These are phyloP conservation scores for Acanthamoeba castellanii DNA, from an alignment of 208 protist genomes.

Conservation along the genomic window DNA sequence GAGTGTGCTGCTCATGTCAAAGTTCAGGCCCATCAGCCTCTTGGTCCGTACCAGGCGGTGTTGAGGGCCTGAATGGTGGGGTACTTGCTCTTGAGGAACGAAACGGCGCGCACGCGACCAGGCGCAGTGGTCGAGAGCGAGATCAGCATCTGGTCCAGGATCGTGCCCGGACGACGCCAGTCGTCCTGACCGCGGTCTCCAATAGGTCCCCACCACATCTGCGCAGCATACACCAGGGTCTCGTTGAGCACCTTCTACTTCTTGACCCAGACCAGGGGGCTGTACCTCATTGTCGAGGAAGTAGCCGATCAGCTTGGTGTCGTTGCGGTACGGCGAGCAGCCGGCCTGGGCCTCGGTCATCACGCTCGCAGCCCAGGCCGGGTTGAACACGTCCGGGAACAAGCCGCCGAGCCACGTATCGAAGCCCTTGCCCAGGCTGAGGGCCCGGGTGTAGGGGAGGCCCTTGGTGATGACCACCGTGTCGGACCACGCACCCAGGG, in stretches of 20 bases:
- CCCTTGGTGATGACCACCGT: not conserved
- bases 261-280: too few species aligned
- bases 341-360: not conserved
- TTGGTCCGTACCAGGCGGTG: conserved; percentile 8
- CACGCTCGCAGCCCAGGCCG: not conserved
- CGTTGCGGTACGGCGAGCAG: not conserved
- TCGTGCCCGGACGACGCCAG: not conserved
- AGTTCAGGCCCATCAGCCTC: not conserved
- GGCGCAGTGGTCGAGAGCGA: not conserved
- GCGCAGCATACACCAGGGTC: not conserved
- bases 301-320: not conserved
- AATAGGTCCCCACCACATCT: conserved; percentile 12
- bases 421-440: not conserved
- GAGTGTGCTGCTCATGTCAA: not conserved
- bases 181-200: not conserved
- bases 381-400: conserved; percentile 34
- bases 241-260: too few species aligned
- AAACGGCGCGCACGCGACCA: not conserved
- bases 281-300: not conserved
- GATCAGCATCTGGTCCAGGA: conserved; percentile 11
- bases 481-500: not conserved
- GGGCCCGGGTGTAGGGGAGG: not conserved
- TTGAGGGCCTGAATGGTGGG: not conserved
- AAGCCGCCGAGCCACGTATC: not conserved
- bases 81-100: conserved; percentile 9